Evolutionary conservation across 2,329 filamentous ascomycete genomes (phyloP), one percentile per base, ranked within the genome.

Genomic region (Aspergillus texensis): DNA sequence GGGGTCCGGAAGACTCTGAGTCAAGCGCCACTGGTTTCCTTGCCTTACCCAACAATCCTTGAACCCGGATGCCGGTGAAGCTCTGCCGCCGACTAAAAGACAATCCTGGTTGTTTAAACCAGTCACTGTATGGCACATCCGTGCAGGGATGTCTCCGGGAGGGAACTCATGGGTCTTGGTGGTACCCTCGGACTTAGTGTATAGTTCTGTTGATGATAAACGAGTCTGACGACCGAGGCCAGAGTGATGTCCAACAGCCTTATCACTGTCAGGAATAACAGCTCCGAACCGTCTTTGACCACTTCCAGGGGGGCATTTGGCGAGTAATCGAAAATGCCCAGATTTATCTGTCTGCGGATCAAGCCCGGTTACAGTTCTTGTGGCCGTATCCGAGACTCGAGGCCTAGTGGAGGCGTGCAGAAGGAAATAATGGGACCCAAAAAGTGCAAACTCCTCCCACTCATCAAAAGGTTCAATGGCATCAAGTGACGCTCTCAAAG

Each of bases 381-480:
- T 9, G 55, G n/a, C 52, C 4, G 3, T 39, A 24, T 16, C 32
- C 16, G 52, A 21, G 36, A 32, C 11, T 9, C 14, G 52, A 26
- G 52, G 59, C 59, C 56, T 32, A 66, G 70, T 87, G 48, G 80
- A 84, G 16, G 92, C 92, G 57, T 88, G 82, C 10, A 96, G 82
- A 50, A 97, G 79, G 69, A 94, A 91, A 77, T 97, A 96, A 77
- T 97, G 94, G 39, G 89, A 88, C 2, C 87, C 88, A 75, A 96
- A 97, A 0, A 97, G 81, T 2, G 91, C 89, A 73, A 97, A 93
- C 72, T 97, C 94, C 77, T 98, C 94, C 93, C 93, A 97, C 78
- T 97, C 94, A 75, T 98, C 94, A 73, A 98, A 97, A 0, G 90
- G 88, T 72, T 97, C 94, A 19, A 93, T 78, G 0, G 80, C 73